Evolutionary conservation across 257 asterid genomes (phyloP).

Genomic region (Primulina huaijiensis): DNA sequence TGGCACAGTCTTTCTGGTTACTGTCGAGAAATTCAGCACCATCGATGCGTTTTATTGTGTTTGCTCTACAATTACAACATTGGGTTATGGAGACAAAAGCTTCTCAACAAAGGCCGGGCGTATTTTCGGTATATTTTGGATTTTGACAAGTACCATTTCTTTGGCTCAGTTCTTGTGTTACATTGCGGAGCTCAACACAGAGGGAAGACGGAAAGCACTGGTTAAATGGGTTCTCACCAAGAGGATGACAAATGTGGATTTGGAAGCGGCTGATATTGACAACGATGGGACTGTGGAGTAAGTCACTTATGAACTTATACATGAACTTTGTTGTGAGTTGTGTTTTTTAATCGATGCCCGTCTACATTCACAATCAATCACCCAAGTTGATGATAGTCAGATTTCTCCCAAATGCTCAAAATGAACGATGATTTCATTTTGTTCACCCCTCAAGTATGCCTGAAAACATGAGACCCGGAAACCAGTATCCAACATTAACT

Average conservation of each 20-base stretch:
- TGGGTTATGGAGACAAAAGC: constrained; percentile 93
- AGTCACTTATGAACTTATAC: constrained; percentile 26
- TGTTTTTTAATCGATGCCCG: neutral
- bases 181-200: constrained; percentile 70
- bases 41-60: constrained; percentile 83
- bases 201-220: constrained; percentile 57
- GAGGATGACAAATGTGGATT: constrained; percentile 67
- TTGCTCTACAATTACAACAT: constrained; percentile 77
- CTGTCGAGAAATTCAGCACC: constrained; percentile 53
- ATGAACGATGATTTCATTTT: too few species aligned
- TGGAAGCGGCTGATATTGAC: constrained; percentile 90
- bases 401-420: neutral
- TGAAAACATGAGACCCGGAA: neutral
- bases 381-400: neutral
- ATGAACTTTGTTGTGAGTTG: neutral
- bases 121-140: constrained; percentile 78
- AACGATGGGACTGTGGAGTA: constrained; percentile 66
- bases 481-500: neutral
- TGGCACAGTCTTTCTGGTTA: constrained; percentile 56
- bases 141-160: constrained; percentile 66
- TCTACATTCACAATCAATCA: neutral
- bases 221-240: constrained; percentile 53
- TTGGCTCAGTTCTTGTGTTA: constrained; percentile 73
- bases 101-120: constrained; percentile 86
- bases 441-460: neutral